Evolutionary conservation across 2,329 filamentous ascomycete genomes (phyloP).

Genomic region (Fusarium sterilihyphosum): DNA sequence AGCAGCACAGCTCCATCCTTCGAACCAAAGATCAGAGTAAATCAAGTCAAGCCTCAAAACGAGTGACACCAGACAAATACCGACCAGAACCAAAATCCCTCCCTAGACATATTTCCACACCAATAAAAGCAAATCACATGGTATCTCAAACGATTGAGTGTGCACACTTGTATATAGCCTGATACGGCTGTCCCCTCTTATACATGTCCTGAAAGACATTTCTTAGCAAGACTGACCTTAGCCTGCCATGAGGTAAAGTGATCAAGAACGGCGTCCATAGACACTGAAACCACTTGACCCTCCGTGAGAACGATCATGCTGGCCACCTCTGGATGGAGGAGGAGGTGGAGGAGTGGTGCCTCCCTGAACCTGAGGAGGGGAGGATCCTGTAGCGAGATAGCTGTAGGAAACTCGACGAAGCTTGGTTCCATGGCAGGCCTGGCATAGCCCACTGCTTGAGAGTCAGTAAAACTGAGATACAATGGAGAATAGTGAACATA

Average conservation of each 20-base stretch:
- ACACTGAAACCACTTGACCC: conserved; percentile 25
- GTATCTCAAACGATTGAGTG: conserved; percentile 28
- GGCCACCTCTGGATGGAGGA: conserved; percentile 22
- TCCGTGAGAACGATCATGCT: conserved; percentile 21
- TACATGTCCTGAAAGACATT: conserved; percentile 38
- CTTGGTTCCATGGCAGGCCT: conserved; percentile 40
- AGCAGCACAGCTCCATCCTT: neutral
- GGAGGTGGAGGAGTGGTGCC: conserved; percentile 23
- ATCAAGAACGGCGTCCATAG: conserved; percentile 12
- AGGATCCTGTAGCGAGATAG: conserved; percentile 26
- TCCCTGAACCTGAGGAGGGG: conserved; percentile 11
- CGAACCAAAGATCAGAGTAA: neutral
- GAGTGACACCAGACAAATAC: conserved; percentile 11
- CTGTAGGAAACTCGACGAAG: conserved; percentile 35
- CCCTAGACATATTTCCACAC: neutral
- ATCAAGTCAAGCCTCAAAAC: conserved; percentile 3
- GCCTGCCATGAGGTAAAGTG: neutral
- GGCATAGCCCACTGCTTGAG: conserved; percentile 16
- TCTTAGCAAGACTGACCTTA: conserved; percentile 4
- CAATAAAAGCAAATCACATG: conserved; percentile 18
- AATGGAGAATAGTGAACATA: conserved; percentile 1
- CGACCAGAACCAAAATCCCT: neutral
- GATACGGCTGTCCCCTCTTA: conserved; percentile 18
- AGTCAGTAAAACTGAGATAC: neutral
- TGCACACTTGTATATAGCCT: conserved; percentile 31